Evolutionary conservation across 306 rosid genomes (phyloP), one percentile per base, ranked within the genome.

Genomic region (Fragaria iinumae): DNA sequence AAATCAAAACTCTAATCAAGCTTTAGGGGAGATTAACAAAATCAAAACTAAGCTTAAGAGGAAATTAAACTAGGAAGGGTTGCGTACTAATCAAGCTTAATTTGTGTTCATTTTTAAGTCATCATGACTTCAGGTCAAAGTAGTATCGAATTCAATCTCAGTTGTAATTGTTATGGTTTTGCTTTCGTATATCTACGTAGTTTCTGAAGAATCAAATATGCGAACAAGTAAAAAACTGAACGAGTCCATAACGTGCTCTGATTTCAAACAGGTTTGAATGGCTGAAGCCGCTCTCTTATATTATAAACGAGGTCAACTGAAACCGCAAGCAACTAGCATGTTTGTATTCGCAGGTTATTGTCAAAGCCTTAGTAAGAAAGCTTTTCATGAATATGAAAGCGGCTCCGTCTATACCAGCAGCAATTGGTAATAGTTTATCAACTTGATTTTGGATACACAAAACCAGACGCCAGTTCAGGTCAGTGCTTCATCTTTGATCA

Each of bases 381-480:
- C 11, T 6, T 62, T 39, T 12, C 21, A 29, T 27, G 18, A 16
- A 64, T 17, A 65, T 62, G 21, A 65, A 34, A 65, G 67, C 6
- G 67, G 67, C 67, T 63, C 5, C 1, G 6, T 16, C 43, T 23
- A 16, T 62, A 62, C 36, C 68, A 56, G 20, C 66, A 53, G 4
- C 68, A 63, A 27, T 8, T 63, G 68, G 68, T 12, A 29, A 29
- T 32, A 65, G 14, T 34, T 20, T 36, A 65, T 36, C 12, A 2
- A 41, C 36, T 64, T 64, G 21, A 21, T 6, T 64, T 64, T 64
- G 23, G 67, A 69, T 45, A 45, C 73, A 49, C 59, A 69, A 25
- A 69, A 69, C 3, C 25, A 25, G 25, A 25, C 25, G 25, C 25
- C 25, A 0, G 0, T 25, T 25, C 43, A 34, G 59, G 27, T 43